Base-by-base conservation (phyloP, 73 alveolate genomes). In the Effrenium voratum region DNA sequence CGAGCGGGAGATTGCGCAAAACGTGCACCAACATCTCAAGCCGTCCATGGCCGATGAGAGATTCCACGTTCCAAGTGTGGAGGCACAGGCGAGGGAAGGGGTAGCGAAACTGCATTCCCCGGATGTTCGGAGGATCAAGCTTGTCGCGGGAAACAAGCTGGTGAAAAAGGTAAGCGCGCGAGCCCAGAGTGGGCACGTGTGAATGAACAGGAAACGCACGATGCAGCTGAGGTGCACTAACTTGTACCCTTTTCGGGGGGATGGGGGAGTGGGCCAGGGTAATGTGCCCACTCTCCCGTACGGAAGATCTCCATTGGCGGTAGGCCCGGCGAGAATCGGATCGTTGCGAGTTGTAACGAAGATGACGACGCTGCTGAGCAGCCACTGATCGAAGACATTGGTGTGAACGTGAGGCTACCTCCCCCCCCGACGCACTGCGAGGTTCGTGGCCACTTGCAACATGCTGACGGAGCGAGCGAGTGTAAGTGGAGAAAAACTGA, bases 371-470 rank as follows among this genome's bases (percentile, higher is more conserved):
- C 36, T 3, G 15, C 34, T 5, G 55, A 3, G 41, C 55, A 10
- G 1, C 36, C n/a, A 13, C 36, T 40, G 84, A 73, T 3, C 55
- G 26, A 10, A 73, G 16, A 32, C 40, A 38, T 40, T 73, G 84
- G 41, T 73, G 80, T n/a, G n/a, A n/a, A n/a, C n/a, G n/a, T n/a
- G n/a, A n/a, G 22, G 84, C 40, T 40, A 49, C 5, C 55, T 73
- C n/a, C 55, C 55, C 84, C 84, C 84, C 84, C 84, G 84, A 73
- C 84, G 84, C 84, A 73, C 84, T 73, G 84, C 84, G 84, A 52
- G 84, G 55, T 73, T 73, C 84, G 84, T 73, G 84, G 40, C 84
- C 84, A 73, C 84, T 73, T 73, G 84, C 84, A 13, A 24, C 55
- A 1, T 49, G 84, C 5, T 6, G 84, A 52, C 34, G 84, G 34